Conservation (phyloP, 257 asterid genomes). For the Verbascum thapsus region DNA sequence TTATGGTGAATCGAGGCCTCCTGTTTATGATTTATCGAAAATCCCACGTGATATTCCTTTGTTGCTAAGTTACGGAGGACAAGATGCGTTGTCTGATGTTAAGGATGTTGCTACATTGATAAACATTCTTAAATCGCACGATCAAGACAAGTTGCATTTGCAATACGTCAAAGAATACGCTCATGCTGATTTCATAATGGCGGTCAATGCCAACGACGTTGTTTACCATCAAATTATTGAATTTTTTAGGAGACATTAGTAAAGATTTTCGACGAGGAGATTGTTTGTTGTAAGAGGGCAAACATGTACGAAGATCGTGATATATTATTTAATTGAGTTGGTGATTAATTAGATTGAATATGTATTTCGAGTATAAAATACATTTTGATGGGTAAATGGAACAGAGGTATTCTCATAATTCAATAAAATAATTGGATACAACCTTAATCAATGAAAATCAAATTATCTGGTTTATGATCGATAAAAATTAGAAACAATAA, state of each 20-base stretch:
- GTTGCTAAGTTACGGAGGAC: conserved; percentile 68
- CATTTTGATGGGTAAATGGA: too few relatives aligned
- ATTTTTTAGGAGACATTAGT: conserved; percentile 20
- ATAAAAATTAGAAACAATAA: too few relatives aligned
- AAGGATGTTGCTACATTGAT: conserved; percentile 53
- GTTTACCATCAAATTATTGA: conserved; percentile 41
- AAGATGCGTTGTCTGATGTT: conserved; percentile 53
- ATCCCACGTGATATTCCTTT: conserved; percentile 63
- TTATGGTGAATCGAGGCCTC: conserved; percentile 52
- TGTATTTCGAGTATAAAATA: too few relatives aligned
- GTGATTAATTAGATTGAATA: too few relatives aligned
- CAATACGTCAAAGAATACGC: conserved; percentile 54
- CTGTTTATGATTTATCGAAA: conserved; percentile 50
- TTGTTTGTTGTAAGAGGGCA: background rate
- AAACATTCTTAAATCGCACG: conserved; percentile 37
- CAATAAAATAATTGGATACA: too few relatives aligned
- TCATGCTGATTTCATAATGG: conserved; percentile 71
- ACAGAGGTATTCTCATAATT: too few relatives aligned
- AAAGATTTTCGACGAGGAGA: background rate
- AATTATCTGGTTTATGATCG: too few relatives aligned
- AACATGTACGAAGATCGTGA: too few relatives aligned
- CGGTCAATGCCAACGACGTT: conserved; percentile 49
- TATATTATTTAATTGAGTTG: too few relatives aligned
- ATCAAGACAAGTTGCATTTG: conserved; percentile 47
- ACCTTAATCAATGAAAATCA: too few relatives aligned